Evolutionary conservation across 345 rosid genomes (phyloP), one percentile per base, ranked within the genome.

Genomic region (Acer negundo): DNA sequence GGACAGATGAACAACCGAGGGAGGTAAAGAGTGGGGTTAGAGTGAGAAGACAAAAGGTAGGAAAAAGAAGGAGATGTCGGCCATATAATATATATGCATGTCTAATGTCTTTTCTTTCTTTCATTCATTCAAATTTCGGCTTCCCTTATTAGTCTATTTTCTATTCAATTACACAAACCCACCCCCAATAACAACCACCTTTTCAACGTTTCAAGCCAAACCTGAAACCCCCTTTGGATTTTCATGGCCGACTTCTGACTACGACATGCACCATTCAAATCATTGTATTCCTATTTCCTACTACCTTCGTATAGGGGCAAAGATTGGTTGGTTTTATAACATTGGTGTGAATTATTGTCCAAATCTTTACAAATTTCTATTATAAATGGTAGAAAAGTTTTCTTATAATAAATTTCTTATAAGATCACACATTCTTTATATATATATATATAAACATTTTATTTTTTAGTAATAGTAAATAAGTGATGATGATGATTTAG

Each of bases 1-100:
- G 4, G 81, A 83, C 76, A 15, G 12, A 70, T 65, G 67, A 80
- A 77, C 83, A 69, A 79, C 66, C 82, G 15, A 17, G 17, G 22
- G 22, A 56, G 23, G 62, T 7, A 11, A 0, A 0, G 11, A 24
- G n/a, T 35, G 20, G 20, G 22, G 26, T 6, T 51, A 8, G 6
- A 47, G n/a, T 6, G 22, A 55, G 67, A 55, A 56, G 51, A 31
- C 26, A 24, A 69, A 65, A 24, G 55, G 40, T 4, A 4, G 1
- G 38, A 4, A 35, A 23, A n/a, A 20, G 63, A 6, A 47, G 17
- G n/a, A 62, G 47, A 74, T 20, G 69, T 77, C 56, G 79, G 78
- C 59, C 35, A 35, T 35, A 4, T 35, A 35, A 35, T 35, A 35
- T 35, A 35, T 35, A 40, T 80, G 83, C 81, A 80, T 76, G 69